Conservation (phyloP, 2,329 filamentous ascomycete genomes). For the Pseudogymnoascus sp. region DNA sequence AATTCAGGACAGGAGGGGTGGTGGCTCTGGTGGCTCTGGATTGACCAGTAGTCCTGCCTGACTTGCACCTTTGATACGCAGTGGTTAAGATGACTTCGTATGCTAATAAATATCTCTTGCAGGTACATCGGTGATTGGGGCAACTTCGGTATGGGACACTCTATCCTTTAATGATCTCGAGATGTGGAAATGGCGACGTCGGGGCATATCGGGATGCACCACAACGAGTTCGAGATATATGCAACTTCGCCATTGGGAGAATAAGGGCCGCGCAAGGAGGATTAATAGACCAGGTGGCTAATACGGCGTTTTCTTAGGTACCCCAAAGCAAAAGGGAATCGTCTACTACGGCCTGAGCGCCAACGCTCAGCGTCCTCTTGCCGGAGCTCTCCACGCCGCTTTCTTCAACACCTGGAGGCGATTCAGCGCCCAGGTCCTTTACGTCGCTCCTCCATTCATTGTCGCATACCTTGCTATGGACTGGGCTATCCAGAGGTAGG, state of each 20-base stretch:
- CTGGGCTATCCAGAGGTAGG: conserved; percentile 86
- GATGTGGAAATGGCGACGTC: not conserved
- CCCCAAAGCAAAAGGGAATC: conserved; percentile 57
- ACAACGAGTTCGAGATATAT: not conserved
- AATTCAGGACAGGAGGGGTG: not conserved
- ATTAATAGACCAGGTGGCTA: conserved; percentile 21
- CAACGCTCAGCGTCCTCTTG: conserved; percentile 85
- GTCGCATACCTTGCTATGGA: conserved; percentile 75
- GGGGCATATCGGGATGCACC: conserved; percentile 5
- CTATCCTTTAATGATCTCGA: not conserved
- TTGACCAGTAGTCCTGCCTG: not conserved
- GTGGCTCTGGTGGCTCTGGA: not conserved
- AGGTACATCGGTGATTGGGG: conserved; percentile 32
- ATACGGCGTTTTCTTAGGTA: conserved; percentile 38
- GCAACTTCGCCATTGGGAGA: not conserved
- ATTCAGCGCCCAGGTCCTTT: conserved; percentile 79
- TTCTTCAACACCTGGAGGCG: conserved; percentile 95
- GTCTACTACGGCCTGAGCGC: conserved; percentile 68
- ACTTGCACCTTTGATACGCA: not conserved
- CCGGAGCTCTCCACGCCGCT: conserved; percentile 69
- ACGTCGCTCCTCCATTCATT: conserved; percentile 74
- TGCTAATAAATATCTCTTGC: not conserved
- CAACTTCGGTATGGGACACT: conserved; percentile 29
- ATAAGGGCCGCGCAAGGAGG: not conserved
- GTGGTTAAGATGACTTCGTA: not conserved